Conservation (phyloP, 2,329 filamentous ascomycete species). For the Phyllosticta paracitricarpa region DNA sequence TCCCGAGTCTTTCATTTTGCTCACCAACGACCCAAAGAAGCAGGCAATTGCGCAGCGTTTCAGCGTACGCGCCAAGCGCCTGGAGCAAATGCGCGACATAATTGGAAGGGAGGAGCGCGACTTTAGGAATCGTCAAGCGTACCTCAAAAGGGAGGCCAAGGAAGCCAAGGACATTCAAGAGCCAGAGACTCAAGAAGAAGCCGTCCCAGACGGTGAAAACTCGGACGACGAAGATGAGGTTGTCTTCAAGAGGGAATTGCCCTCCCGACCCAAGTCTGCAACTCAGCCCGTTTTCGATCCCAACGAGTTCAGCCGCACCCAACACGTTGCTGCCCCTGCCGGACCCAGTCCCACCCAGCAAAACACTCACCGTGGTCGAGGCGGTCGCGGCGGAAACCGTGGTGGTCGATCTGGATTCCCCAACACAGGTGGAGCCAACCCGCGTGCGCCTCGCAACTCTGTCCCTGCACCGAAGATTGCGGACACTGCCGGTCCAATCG, state of each 20-base stretch:
- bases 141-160: constrained; percentile 28
- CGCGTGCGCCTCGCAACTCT: constrained; percentile 17
- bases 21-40: constrained; percentile 40
- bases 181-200: constrained; percentile 14
- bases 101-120: constrained; percentile 40
- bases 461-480: constrained; percentile 15
- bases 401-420: constrained; percentile 16
- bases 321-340: constrained; percentile 12
- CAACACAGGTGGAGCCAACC: neutral
- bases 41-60: constrained; percentile 39
- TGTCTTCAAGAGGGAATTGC: constrained; percentile 20
- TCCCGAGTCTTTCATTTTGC: constrained; percentile 41
- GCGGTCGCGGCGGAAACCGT: constrained; percentile 19
- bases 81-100: constrained; percentile 41
- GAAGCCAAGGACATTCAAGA: constrained; percentile 15
- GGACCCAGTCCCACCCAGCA: constrained; percentile 11
- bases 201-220: neutral
- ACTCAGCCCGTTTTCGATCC: constrained; percentile 35
- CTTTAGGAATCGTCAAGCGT: constrained; percentile 30
- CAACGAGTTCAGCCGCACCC: constrained; percentile 36
- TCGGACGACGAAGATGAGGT: constrained; percentile 29
- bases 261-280: constrained; percentile 16
- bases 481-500: constrained; percentile 23
- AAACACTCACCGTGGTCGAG: constrained; percentile 7
- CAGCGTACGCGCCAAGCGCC: constrained; percentile 39